A percentile compares a stretch with the other conserved stretches of the same genome.
phyloP scores from a whole-genome alignment of 768 basidiomycete species.

The Kwoniella dejecticola region DNA sequence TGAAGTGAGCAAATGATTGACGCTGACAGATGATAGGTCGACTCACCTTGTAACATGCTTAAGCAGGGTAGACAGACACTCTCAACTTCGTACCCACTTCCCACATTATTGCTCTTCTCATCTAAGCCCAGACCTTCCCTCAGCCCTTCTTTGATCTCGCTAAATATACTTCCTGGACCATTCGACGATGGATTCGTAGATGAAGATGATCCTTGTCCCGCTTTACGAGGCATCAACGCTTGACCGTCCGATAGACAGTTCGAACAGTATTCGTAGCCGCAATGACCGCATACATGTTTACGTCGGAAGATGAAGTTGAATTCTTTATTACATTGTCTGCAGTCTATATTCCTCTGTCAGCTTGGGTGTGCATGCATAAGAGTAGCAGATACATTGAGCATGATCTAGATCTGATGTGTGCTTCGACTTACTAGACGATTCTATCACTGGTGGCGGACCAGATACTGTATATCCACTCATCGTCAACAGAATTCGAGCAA shows the following conservation, averaged over 20 bases:
- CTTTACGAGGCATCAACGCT: constrained; percentile 52
- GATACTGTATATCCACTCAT: constrained; percentile 35
- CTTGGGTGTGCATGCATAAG: too few relatives aligned
- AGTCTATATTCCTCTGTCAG: constrained; percentile 27
- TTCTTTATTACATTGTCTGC: constrained; percentile 50
- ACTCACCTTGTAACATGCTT: constrained; percentile 52
- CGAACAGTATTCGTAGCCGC: constrained; percentile 54
- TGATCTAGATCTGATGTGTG: too few relatives aligned
- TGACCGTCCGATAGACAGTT: constrained; percentile 49
- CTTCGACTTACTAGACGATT: constrained; percentile 47
- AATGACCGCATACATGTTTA: constrained; percentile 51
- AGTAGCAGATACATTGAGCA: too few relatives aligned
- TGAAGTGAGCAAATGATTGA: neutral
- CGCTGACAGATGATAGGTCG: neutral
- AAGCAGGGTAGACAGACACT: constrained; percentile 50
- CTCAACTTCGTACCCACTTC: constrained; percentile 52
- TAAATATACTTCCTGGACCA: constrained; percentile 14
- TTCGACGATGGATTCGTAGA: neutral
- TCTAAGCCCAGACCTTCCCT: constrained; percentile 35
- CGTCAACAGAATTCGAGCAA: constrained; percentile 12
- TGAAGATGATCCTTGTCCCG: constrained; percentile 10
- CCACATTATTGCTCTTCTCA: constrained; percentile 20
- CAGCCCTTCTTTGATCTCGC: constrained; percentile 32
- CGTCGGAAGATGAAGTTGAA: constrained; percentile 52
- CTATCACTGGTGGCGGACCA: constrained; percentile 47